Evolutionary conservation across 2,329 filamentous ascomycete genomes (phyloP).

Genomic region (Alternaria ventricosa): DNA sequence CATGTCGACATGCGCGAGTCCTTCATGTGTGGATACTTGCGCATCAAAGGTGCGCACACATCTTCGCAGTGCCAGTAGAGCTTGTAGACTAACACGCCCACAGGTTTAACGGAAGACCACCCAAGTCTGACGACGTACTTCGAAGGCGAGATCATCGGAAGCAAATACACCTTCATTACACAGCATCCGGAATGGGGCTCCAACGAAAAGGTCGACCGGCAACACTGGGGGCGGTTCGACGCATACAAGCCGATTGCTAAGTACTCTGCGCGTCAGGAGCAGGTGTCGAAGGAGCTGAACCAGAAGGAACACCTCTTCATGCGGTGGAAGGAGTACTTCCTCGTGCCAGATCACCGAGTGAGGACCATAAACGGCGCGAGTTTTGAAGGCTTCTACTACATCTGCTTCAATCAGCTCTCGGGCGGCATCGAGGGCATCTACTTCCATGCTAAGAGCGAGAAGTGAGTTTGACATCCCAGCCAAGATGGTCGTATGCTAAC

Average conservation of each 20-base stretch:
- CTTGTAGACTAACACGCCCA: constrained; percentile 18
- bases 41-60: constrained; percentile 78
- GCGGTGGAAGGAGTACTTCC: constrained; percentile 98
- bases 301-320: constrained; percentile 94
- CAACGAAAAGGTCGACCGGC: constrained; percentile 86
- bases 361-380: constrained; percentile 91
- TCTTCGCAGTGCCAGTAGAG: background rate
- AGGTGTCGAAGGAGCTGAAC: constrained; percentile 70
- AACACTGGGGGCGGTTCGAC: constrained; percentile 90
- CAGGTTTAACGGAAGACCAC: constrained; percentile 92
- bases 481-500: constrained; percentile 22
- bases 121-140: constrained; percentile 98
- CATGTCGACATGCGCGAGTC: constrained; percentile 94
- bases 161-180: constrained; percentile 92
- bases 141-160: constrained; percentile 96
- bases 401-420: constrained; percentile 92
- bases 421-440: constrained; percentile 93
- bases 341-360: constrained; percentile 93
- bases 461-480: constrained; percentile 65
- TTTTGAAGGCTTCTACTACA: constrained; percentile 99
- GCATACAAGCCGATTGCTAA: constrained; percentile 80
- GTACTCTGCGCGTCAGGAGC: constrained; percentile 65
- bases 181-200: constrained; percentile 91
- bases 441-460: constrained; percentile 97
- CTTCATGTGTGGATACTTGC: constrained; percentile 91